A percentile compares a stretch with the other conserved stretches of the same genome.
phyloP scores from a whole-genome alignment of 1,139 yeast genomes.

The Magnusiomyces ingens region DNA sequence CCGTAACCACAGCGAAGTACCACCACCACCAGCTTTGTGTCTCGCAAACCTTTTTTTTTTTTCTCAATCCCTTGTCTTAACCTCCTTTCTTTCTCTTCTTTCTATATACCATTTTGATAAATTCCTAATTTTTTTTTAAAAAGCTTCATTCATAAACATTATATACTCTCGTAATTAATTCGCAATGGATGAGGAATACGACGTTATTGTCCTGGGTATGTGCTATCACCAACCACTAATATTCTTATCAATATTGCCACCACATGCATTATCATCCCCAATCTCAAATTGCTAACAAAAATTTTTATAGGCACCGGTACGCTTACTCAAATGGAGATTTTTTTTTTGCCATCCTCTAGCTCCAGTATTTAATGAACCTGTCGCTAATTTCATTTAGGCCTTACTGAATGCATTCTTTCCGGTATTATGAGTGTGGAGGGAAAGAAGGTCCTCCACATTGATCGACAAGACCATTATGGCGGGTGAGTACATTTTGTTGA shows the following conservation, averaged over 20 bases:
- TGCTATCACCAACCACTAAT: constrained; percentile 9
- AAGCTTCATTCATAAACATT: neutral
- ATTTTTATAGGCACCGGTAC: constrained; percentile 24
- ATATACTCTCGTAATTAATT: neutral
- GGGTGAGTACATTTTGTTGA: constrained; percentile 34
- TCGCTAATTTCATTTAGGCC: constrained; percentile 47
- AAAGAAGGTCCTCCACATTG: constrained; percentile 92
- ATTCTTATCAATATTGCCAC: neutral
- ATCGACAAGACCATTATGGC: constrained; percentile 94
- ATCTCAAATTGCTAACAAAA: neutral
- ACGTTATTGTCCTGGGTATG: constrained; percentile 73
- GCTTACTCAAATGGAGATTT: neutral
- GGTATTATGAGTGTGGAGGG: constrained; percentile 95
- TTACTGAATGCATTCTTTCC: constrained; percentile 92
- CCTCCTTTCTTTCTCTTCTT: neutral
- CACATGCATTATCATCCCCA: too few species aligned
- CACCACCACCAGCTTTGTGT: neutral
- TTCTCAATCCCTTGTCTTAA: neutral
- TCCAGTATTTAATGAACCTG: neutral
- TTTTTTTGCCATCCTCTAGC: neutral
- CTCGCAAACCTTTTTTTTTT: neutral
- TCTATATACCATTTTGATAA: neutral
- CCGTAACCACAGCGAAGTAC: too few species aligned
- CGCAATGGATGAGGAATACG: constrained; percentile 89
- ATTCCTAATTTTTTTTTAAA: neutral